Evolutionary conservation across 257 asterid genomes (phyloP), one percentile per base, ranked within the genome.

Genomic region (Capsicum chinense): DNA sequence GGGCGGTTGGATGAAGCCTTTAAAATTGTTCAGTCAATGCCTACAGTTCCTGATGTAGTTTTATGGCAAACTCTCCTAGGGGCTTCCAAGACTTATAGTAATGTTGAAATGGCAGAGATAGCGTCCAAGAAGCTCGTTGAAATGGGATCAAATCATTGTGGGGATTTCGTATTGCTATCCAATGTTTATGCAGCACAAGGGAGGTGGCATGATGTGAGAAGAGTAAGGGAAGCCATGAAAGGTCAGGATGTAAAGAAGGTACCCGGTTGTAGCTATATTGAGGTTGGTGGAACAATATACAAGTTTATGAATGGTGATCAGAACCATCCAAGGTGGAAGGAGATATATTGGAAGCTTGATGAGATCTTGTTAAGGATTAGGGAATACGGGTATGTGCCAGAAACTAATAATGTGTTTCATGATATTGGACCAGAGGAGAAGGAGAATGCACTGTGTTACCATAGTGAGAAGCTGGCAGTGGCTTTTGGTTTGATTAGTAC

Each of bases 381-480:
- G 60, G 91, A 93, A 64, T 80, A 84, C 0, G 99, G 99, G 84
- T 93, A 97, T 69, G 91, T 90, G 74, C 88, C 99, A 0, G 98
- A 92, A 74, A 97, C 97, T n/a, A 87, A 88, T 37, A 89, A 85
- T 52, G 99, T 97, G 88, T 82, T 95, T 88, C 99, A 97, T 83
- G 99, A 95, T 86, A 92, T 96, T 70, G 98, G 95, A 26, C 88
- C 79, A 9, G 98, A 97, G 83, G 99, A 97, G 92, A 97, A 95
- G 90, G 98, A 91, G 91, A 93, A 97, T 87, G 98, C 90, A 2
- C 85, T 97, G 89, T 64, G 86, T 73, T 90, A 90, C 85, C 99
- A 97, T 71, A 95, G 99, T 86, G 99, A 97, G 93, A 97, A 95
- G 86, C 67, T 97, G 66, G 98, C 99, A 81, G 91, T 97, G 58